A percentile compares a stretch with the other conserved stretches of the same genome.
These are phyloP conservation scores for Berberis thunbergii DNA, from an alignment of 164 flowering plant species.

Conservation along the genomic window DNA sequence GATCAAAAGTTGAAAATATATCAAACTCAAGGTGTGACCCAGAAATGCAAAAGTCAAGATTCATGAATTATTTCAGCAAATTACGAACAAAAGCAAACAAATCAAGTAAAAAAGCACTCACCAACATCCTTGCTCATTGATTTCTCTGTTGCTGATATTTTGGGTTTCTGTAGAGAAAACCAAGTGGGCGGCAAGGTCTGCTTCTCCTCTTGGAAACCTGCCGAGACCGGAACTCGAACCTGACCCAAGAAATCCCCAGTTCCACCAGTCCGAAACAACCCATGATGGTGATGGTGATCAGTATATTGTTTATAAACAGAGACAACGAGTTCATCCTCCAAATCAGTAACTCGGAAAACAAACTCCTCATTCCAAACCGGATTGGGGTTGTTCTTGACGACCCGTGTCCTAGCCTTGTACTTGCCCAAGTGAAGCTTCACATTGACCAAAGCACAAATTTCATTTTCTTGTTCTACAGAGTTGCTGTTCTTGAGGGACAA, in stretches of 20 bases:
- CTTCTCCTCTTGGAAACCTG: conserved; percentile 35
- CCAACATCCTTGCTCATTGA: conserved; percentile 34
- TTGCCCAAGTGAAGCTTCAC: conserved; percentile 58
- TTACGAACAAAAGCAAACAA: background rate
- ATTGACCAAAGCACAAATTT: conserved; percentile 7
- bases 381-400: conserved; percentile 23
- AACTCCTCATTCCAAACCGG: conserved; percentile 86
- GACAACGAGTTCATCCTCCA: conserved; percentile 47
- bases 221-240: conserved; percentile 49
- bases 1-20: too few species aligned
- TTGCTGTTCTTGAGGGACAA: conserved; percentile 6
- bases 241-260: conserved; percentile 42
- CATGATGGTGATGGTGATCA: background rate
- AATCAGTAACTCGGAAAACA: conserved; percentile 42
- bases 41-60: too few species aligned
- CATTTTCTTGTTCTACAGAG: conserved; percentile 17
- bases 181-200: conserved; percentile 64
- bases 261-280: conserved; percentile 16
- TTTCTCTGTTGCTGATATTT: conserved; percentile 15
- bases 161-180: conserved; percentile 48
- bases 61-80: too few species aligned
- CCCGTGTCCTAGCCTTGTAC: conserved; percentile 42
- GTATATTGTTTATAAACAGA: conserved; percentile 30
- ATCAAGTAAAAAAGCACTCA: conserved; percentile 13
- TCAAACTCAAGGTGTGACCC: too few species aligned